A percentile compares a stretch with the other conserved stretches of the same genome.
Evolutionary conservation across 257 asterid species (phyloP).

Genomic region (Gentiana straminea): DNA sequence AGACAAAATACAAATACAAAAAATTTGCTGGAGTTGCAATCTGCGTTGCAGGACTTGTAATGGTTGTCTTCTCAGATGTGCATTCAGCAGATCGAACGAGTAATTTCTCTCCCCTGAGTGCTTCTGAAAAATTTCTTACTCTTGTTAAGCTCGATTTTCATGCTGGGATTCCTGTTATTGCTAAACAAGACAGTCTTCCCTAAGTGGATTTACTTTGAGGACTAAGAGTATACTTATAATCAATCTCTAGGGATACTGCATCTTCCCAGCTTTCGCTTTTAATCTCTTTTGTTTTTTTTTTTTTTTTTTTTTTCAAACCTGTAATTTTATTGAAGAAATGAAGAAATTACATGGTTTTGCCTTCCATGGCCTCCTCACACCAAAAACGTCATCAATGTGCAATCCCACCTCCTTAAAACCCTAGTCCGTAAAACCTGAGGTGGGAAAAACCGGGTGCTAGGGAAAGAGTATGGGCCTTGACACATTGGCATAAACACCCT

Average conservation of each 20-base stretch:
- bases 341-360: too few relatives aligned
- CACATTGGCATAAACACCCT: too few relatives aligned
- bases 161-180: background rate
- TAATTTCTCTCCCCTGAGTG: constrained; percentile 20
- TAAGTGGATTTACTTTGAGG: background rate
- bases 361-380: too few relatives aligned
- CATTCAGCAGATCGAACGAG: constrained; percentile 72
- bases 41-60: constrained; percentile 71
- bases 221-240: background rate
- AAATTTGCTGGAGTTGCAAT: constrained; percentile 57
- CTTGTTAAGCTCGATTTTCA: background rate
- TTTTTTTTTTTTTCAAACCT: too few relatives aligned
- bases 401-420: too few relatives aligned
- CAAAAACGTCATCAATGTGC: too few relatives aligned
- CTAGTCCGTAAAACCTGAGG: too few relatives aligned
- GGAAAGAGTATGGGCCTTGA: too few relatives aligned
- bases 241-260: background rate
- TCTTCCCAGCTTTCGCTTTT: background rate
- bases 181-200: background rate
- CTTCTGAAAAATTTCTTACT: background rate
- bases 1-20: constrained; percentile 56
- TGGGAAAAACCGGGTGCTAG: too few relatives aligned
- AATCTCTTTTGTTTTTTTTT: too few relatives aligned
- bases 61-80: constrained; percentile 79
- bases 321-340: too few relatives aligned